Evolutionary conservation across 176 grass and related monocot species (phyloP), one percentile per base, ranked within the genome.

Genomic region (Bothriochloa decipiens): DNA sequence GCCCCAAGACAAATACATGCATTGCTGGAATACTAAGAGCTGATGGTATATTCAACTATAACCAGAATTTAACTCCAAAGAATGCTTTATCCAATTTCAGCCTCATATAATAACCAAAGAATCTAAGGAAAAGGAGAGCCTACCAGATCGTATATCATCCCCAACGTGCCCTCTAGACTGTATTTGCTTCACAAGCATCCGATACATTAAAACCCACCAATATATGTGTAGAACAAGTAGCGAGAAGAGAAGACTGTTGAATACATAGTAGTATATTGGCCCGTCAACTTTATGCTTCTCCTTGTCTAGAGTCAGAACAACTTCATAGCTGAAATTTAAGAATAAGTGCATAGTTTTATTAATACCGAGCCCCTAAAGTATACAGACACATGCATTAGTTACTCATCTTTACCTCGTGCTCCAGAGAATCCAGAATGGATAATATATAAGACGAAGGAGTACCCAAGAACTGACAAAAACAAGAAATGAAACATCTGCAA

Each of bases 221-320:
- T 97, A 93, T 88, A 93, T 86, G 65, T 97, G 84, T 16, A 97
- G 87, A 91, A 93, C 89, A 86, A 97, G 91, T 70, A 97, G 84
- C 16, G 87, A 87, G 22, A 93, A 93, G 53, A 97, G 89, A 83
- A 97, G 91, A 55, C 79, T 86, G 73, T 97, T 97, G 85, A 97
- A 97, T 29, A 93, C 79, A 88, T 97, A 93, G 83, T 97, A 97
- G 53, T 93, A 93, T 88, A 97, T 88, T 32, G 91, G 91, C 71
- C 91, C 94, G 68, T 89, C 84, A 92, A 90, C 88, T 65, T 94
- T 97, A 66, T 91, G 91, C 67, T 93, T 93, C 89, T 90, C 87
- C 88, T 82, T 97, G 76, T 97, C 79, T 66, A 94, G 63, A 90
- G 75, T 75, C 82, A 86, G 85, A 71, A 97, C 65, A 77, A 94